Percentiles rank a stretch among this genome's conserved stretches.
Evolutionary conservation across 768 basidiomycete species (phyloP).

Genomic region (Russula sp.): DNA sequence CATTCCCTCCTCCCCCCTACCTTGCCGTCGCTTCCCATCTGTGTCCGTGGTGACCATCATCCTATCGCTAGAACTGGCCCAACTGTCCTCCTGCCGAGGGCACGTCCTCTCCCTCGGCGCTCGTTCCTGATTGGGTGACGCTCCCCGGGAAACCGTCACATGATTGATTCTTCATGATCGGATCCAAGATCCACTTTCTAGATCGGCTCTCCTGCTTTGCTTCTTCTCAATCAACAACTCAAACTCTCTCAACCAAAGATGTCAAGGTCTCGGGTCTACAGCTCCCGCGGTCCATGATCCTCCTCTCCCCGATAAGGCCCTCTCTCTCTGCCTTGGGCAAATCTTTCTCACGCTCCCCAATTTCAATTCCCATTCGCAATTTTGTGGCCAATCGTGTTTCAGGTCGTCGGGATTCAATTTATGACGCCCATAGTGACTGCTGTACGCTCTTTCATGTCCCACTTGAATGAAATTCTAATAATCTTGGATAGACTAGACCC

Average conservation of each 20-base stretch:
- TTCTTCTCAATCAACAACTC: slow-evolving; percentile 20
- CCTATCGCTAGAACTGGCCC: slow-evolving; percentile 8
- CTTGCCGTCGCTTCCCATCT: slow-evolving; percentile 1
- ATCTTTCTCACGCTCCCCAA: background rate
- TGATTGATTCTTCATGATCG: slow-evolving; percentile 30
- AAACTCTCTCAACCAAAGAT: background rate
- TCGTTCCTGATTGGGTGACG: slow-evolving; percentile 24
- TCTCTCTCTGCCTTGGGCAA: background rate
- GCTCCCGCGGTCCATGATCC: slow-evolving; percentile 4
- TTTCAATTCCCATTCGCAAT: too few relatives aligned
- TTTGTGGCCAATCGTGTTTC: background rate
- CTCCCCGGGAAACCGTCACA: slow-evolving; percentile 29
- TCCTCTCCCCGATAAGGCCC: too few relatives aligned
- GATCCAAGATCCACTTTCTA: slow-evolving; percentile 22
- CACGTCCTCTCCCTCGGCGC: slow-evolving; percentile 3
- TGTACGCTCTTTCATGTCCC: slow-evolving; percentile 6
- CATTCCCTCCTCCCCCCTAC: too few relatives aligned
- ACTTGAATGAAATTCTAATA: slow-evolving; percentile 2
- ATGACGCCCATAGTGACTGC: background rate
- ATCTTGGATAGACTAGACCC: slow-evolving; percentile 6
- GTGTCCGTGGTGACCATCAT: background rate
- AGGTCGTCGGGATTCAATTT: background rate
- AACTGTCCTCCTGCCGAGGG: background rate
- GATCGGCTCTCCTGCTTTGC: slow-evolving; percentile 20
- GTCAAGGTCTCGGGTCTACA: background rate